Percentiles rank a stretch among this genome's conserved stretches.
Evolutionary conservation across 139 green algal genomes (phyloP).

Genomic region (Coelastrella sp.): DNA sequence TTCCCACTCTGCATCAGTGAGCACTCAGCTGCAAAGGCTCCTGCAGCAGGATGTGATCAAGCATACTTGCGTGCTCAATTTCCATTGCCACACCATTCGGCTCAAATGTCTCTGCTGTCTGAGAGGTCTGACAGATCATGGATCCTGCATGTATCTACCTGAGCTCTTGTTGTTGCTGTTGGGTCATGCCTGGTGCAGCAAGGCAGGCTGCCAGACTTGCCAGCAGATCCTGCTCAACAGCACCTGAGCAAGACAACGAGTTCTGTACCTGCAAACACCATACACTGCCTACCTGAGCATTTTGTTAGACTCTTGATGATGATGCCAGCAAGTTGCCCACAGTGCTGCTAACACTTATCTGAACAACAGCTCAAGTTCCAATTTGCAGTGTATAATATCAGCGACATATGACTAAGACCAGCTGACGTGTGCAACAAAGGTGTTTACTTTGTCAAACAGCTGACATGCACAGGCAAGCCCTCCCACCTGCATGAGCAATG

Average conservation of each 20-base stretch:
- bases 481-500: conserved; percentile 12
- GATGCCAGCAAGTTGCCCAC: too few relatives aligned
- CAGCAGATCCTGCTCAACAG: conserved; percentile 7
- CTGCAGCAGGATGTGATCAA: too few relatives aligned
- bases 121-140: neutral
- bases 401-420: neutral
- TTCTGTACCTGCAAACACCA: conserved; percentile 9
- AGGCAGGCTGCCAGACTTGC: conserved; percentile 11
- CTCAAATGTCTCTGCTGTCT: too few relatives aligned
- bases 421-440: neutral
- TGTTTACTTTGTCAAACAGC: neutral
- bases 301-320: too few relatives aligned
- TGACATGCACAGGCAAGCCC: neutral
- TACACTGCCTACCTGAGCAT: too few relatives aligned
- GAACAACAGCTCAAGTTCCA: neutral
- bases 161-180: conserved; percentile 25
- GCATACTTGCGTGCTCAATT: too few relatives aligned
- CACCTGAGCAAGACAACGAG: neutral
- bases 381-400: neutral
- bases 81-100: too few relatives aligned
- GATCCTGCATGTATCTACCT: conserved; percentile 28
- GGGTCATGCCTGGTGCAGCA: neutral
- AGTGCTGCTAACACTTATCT: too few relatives aligned
- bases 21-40: too few relatives aligned
- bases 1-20: too few relatives aligned